Conservation (phyloP, 768 basidiomycete genomes). For the Lactarius tabidus region DNA sequence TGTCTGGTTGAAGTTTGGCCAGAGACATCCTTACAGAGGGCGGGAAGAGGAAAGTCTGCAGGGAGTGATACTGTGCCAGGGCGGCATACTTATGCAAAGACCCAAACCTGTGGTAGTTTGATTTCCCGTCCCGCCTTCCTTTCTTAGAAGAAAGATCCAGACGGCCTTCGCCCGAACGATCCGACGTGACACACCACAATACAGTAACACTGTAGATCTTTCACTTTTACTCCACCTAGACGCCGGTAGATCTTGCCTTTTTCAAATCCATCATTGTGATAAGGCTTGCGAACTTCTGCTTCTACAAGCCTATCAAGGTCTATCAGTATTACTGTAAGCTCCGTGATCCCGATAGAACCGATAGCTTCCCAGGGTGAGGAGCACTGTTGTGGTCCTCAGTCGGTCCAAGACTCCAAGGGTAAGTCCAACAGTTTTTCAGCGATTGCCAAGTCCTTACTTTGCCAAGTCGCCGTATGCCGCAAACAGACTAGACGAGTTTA, state of each 20-base stretch:
- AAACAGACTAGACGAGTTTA: not conserved
- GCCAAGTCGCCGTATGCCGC: not conserved
- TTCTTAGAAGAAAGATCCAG: not conserved
- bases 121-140: too few species aligned
- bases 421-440: not conserved
- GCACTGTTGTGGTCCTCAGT: too few species aligned
- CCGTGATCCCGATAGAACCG: not conserved
- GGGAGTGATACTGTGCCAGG: not conserved
- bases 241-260: not conserved
- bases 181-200: not conserved
- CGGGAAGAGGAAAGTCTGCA: not conserved
- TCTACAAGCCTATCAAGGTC: not conserved
- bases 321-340: not conserved
- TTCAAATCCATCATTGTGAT: not conserved
- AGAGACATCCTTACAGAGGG: not conserved
- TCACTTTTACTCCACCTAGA: not conserved
- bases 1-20: not conserved
- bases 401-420: too few species aligned
- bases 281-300: not conserved
- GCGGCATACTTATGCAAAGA: not conserved
- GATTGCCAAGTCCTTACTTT: not conserved
- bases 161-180: not conserved
- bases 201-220: not conserved
- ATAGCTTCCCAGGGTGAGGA: not conserved
- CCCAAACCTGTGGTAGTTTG: too few species aligned